These are phyloP conservation scores for Lobosporangium transversale DNA, from an alignment of 192 early-diverging fungal genomes.

Conservation along the genomic window DNA sequence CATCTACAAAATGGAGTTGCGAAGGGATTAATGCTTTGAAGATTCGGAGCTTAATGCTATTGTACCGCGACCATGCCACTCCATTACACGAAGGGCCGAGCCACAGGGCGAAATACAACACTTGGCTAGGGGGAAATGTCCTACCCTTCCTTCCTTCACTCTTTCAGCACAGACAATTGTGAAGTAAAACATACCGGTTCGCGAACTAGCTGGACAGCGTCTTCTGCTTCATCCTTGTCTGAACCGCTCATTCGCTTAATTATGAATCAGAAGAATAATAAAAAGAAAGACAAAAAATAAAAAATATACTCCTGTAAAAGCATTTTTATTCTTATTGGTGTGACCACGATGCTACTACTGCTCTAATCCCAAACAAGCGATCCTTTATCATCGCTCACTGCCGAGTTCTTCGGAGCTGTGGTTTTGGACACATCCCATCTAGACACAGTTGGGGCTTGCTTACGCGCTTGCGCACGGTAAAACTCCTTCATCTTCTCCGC, in stretches of 20 bases:
- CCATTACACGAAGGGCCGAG: too few species aligned
- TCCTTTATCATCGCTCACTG: constrained; percentile 48
- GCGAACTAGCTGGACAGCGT: constrained; percentile 11
- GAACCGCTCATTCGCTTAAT: constrained; percentile 12
- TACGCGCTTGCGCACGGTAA: constrained; percentile 49
- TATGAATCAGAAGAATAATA: neutral
- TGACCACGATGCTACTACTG: neutral
- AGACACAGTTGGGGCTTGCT: constrained; percentile 43
- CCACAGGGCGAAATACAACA: too few species aligned
- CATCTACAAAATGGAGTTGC: too few species aligned
- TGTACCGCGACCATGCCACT: too few species aligned
- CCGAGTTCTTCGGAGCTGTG: constrained; percentile 7
- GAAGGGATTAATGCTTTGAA: too few species aligned
- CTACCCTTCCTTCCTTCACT: too few species aligned
- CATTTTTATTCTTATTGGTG: neutral
- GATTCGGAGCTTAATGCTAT: too few species aligned
- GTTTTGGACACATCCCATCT: constrained; percentile 48
- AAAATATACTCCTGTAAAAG: neutral
- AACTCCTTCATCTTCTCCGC: constrained; percentile 56
- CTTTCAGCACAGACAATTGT: too few species aligned
- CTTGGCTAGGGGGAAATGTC: too few species aligned
- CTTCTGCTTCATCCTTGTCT: constrained; percentile 11
- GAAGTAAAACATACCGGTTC: constrained; percentile 21
- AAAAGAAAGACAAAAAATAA: constrained; percentile 5
- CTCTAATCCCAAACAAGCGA: constrained; percentile 61